A percentile compares a stretch with the other conserved stretches of the same genome.
These are phyloP conservation scores for Xylaria sp. DNA, from an alignment of 2,329 filamentous ascomycete genomes.

Conservation along the genomic window DNA sequence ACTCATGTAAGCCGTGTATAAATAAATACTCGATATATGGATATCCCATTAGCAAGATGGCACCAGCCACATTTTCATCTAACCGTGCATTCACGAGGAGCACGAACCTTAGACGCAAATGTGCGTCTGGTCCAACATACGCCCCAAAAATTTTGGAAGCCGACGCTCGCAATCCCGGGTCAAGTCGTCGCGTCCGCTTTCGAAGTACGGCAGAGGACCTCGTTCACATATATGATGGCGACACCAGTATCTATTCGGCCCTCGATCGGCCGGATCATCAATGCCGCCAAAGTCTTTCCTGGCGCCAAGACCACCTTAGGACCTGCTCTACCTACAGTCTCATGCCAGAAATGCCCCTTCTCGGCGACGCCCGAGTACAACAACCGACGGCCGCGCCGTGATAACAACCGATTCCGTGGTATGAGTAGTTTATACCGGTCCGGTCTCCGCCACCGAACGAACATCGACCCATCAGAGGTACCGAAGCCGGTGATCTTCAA, in stretches of 20 bases:
- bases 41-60: background rate
- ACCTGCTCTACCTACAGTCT: slow-evolving; percentile 12
- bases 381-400: slow-evolving; percentile 44
- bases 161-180: slow-evolving; percentile 5
- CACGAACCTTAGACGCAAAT: background rate
- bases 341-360: slow-evolving; percentile 28
- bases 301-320: slow-evolving; percentile 14
- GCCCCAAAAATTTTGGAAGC: slow-evolving; percentile 19
- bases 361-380: slow-evolving; percentile 30
- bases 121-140: background rate
- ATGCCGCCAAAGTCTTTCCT: slow-evolving; percentile 17
- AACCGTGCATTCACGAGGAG: background rate
- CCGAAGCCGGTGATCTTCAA: slow-evolving; percentile 66
- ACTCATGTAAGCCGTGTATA: background rate
- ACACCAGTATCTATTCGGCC: slow-evolving; percentile 29
- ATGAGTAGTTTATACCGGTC: slow-evolving; percentile 75
- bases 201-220: slow-evolving; percentile 9
- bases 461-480: slow-evolving; percentile 64
- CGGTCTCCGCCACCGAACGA: slow-evolving; percentile 68
- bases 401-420: slow-evolving; percentile 75
- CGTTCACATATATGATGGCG: slow-evolving; percentile 26
- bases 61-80: slow-evolving; percentile 7
- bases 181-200: slow-evolving; percentile 7
- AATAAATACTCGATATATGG: background rate
- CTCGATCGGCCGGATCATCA: slow-evolving; percentile 29